phyloP scores from a whole-genome alignment of 192 early-diverging fungal genomes.

The Backusella australiensis region DNA sequence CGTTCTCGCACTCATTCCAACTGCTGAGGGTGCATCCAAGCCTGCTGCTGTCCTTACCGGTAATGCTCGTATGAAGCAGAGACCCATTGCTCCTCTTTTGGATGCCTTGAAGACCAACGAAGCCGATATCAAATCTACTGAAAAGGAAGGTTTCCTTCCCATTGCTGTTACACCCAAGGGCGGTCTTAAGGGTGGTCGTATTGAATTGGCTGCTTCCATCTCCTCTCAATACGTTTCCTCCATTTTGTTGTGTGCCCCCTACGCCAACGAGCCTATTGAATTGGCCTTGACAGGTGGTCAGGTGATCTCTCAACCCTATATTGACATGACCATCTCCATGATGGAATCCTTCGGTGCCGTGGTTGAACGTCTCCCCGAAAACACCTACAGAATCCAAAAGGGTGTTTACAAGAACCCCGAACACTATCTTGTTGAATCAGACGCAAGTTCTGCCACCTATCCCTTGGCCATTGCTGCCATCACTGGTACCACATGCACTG shows the following conservation, averaged over 20 bases:
- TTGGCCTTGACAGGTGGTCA: slow-evolving; percentile 87
- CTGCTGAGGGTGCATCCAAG: slow-evolving; percentile 28
- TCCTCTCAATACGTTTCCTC: slow-evolving; percentile 98
- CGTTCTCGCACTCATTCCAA: slow-evolving; percentile 72
- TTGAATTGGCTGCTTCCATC: slow-evolving; percentile 89
- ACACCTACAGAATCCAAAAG: slow-evolving; percentile 82
- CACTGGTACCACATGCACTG: slow-evolving; percentile 82
- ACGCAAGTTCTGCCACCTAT: slow-evolving; percentile 96
- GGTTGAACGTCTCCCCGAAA: slow-evolving; percentile 70
- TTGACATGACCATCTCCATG: slow-evolving; percentile 99
- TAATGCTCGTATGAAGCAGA: slow-evolving; percentile 97
- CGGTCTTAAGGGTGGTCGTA: slow-evolving; percentile 83
- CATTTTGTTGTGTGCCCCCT: slow-evolving; percentile 94
- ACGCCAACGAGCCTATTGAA: slow-evolving; percentile 75
- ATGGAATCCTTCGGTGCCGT: slow-evolving; percentile 91
- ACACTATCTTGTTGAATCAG: slow-evolving; percentile 90
- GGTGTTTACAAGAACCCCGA: slow-evolving; percentile 79
- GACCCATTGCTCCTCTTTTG: slow-evolving; percentile 90
- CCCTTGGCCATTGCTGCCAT: slow-evolving; percentile 96
- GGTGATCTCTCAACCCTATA: slow-evolving; percentile 97
- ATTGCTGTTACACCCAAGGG: slow-evolving; percentile 73
- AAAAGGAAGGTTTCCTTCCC: slow-evolving; percentile 82
- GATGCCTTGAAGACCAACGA: slow-evolving; percentile 83
- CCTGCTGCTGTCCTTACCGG: slow-evolving; percentile 75
- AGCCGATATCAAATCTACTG: slow-evolving; percentile 71